Conservation (phyloP, 140 eudicot species). For the Stevia rebaudiana region DNA sequence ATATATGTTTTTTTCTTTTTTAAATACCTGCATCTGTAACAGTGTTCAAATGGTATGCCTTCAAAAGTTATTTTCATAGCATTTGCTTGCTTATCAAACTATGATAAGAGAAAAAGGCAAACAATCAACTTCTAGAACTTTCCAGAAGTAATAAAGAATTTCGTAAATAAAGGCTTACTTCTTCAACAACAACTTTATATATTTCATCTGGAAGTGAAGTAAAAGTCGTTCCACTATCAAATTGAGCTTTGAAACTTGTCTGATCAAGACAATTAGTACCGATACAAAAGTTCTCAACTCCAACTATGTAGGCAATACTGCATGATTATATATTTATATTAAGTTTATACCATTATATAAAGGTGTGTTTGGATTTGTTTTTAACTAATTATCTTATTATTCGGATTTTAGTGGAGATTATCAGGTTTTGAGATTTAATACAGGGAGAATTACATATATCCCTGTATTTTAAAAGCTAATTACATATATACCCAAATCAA, state of each 20-base stretch:
- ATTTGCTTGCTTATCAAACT: slow-evolving; percentile 75
- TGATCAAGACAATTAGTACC: slow-evolving; percentile 60
- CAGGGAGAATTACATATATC: too few relatives aligned
- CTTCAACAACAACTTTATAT: slow-evolving; percentile 54
- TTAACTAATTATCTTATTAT: not conserved
- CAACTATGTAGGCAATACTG: slow-evolving; percentile 64
- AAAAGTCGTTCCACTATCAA: slow-evolving; percentile 91
- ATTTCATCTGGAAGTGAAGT: slow-evolving; percentile 55
- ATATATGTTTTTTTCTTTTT: not conserved
- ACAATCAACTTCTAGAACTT: slow-evolving; percentile 8
- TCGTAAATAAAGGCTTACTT: slow-evolving; percentile 40
- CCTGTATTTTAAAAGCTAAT: too few relatives aligned
- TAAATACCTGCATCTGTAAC: slow-evolving; percentile 80
- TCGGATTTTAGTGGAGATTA: not conserved
- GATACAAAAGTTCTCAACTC: slow-evolving; percentile 71
- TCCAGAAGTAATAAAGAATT: slow-evolving; percentile 2
- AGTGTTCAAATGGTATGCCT: slow-evolving; percentile 64
- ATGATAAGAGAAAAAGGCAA: slow-evolving; percentile 7
- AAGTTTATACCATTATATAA: not conserved
- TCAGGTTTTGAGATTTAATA: not conserved
- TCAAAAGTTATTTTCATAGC: slow-evolving; percentile 46
- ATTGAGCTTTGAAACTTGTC: slow-evolving; percentile 53
- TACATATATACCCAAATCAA: too few relatives aligned
- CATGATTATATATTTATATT: slow-evolving; percentile 21
- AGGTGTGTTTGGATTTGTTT: not conserved